These are phyloP conservation scores for Sugiyamaella japonica DNA, from an alignment of 1,139 yeast species.

Conservation along the genomic window DNA sequence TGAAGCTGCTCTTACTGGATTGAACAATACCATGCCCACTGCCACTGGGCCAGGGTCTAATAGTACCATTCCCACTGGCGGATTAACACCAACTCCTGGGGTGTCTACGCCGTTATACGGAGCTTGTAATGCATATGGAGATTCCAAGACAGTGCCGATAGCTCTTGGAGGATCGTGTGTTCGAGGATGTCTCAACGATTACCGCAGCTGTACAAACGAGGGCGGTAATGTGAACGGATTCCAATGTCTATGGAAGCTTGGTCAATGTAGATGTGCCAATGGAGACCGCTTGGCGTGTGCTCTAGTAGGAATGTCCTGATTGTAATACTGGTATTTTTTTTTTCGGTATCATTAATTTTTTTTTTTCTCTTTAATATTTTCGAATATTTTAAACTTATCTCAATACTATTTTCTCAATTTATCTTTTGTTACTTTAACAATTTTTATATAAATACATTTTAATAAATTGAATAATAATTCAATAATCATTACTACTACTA, in stretches of 20 bases:
- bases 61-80: not conserved
- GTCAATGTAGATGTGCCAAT: slow-evolving; percentile 33
- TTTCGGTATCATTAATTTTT: slow-evolving; percentile 3
- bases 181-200: slow-evolving; percentile 29
- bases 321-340: slow-evolving; percentile 6
- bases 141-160: slow-evolving; percentile 21
- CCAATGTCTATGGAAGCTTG: slow-evolving; percentile 26
- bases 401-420: not conserved
- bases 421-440: not conserved
- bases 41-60: not conserved
- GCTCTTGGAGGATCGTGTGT: slow-evolving; percentile 30
- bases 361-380: slow-evolving; percentile 3
- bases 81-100: not conserved
- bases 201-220: slow-evolving; percentile 22
- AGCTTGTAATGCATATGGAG: slow-evolving; percentile 23
- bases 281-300: slow-evolving; percentile 28
- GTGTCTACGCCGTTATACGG: not conserved
- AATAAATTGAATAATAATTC: not conserved
- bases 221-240: slow-evolving; percentile 17
- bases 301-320: slow-evolving; percentile 14
- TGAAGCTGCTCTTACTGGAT: slow-evolving; percentile 14
- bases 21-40: not conserved
- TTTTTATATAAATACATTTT: not conserved
- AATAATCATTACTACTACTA: not conserved
- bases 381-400: slow-evolving; percentile 8